Evolutionary conservation across 352 stramenopile species (phyloP), one percentile per base, ranked within the genome.

Genomic region (Saprolegnia diclina): DNA sequence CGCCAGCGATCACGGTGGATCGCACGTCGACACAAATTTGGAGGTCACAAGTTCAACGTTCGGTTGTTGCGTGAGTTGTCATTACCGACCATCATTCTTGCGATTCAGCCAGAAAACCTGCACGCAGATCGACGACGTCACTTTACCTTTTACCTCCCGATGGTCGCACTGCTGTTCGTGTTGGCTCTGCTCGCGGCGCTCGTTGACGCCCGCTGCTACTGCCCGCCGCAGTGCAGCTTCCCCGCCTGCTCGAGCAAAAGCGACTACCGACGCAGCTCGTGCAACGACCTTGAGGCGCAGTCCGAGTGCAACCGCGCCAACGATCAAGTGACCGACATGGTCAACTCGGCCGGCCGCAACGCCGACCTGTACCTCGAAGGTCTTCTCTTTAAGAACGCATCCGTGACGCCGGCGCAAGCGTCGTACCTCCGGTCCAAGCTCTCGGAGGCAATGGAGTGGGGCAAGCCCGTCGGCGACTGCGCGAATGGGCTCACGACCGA

Each of bases 371-470:
- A 59, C 9, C 52, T 59, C n/a, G 13, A 59, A 24, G 52, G 52
- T 16, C 24, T 59, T 19, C 35, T 59, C 7, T 40, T 59, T n/a
- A 59, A 59, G 52, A 59, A 59, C 35, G 52, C 52, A 42, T 59
- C 52, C 11, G 52, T 59, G 11, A 26, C 52, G 24, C 13, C 52
- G 19, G 11, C 16, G 19, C 52, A 59, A 24, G 35, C 35, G 3
- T 59, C 52, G 35, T 59, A 59, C 35, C 35, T 59, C 24, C 52
- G 52, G 13, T 21, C 11, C 35, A 59, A 59, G 35, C 52, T 59
- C 52, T 42, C 24, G 11, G 52, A 59, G 35, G 52, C 52, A 4
- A 26, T 59, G 13, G 52, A 59, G 35, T 59, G 52, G 52, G 52
- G 52, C 35, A 59, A 59, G 35, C 52, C 52, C 35, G 52, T 59